phyloP scores from a whole-genome alignment of 352 stramenopile species.

The Phytophthora idaei region DNA sequence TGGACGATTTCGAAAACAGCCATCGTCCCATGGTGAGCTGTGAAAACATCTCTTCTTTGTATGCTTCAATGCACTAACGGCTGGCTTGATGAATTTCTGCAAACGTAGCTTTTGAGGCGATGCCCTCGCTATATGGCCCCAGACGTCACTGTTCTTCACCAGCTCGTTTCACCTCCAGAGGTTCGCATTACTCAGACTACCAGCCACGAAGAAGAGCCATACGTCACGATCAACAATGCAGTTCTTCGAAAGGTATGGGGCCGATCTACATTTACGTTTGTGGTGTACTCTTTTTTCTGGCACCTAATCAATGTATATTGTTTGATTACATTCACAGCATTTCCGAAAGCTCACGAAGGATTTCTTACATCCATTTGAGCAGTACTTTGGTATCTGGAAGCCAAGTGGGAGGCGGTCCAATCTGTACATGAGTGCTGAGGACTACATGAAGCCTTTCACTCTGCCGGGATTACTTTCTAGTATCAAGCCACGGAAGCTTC shows the following conservation, averaged over 20 bases:
- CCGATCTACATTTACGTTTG: background rate
- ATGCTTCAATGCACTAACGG: slow-evolving; percentile 13
- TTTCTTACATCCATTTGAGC: slow-evolving; percentile 89
- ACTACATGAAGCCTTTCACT: slow-evolving; percentile 80
- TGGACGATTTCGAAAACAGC: slow-evolving; percentile 47
- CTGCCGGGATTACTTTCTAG: slow-evolving; percentile 57
- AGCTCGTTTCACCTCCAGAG: slow-evolving; percentile 65
- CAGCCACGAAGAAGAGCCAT: slow-evolving; percentile 67
- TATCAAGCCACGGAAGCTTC: slow-evolving; percentile 61
- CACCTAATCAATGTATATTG: slow-evolving; percentile 4
- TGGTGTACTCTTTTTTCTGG: background rate
- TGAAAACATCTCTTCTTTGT: background rate
- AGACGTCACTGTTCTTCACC: slow-evolving; percentile 64
- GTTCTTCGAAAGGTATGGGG: slow-evolving; percentile 69
- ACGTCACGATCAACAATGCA: slow-evolving; percentile 85
- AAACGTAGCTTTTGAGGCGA: slow-evolving; percentile 58
- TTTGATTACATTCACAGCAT: slow-evolving; percentile 56
- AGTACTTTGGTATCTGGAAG: slow-evolving; percentile 88
- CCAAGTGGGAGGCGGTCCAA: slow-evolving; percentile 57
- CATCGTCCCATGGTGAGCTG: slow-evolving; percentile 44
- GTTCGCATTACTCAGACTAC: slow-evolving; percentile 51
- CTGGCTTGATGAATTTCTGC: background rate
- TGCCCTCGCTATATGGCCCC: slow-evolving; percentile 60
- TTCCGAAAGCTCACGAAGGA: slow-evolving; percentile 85
- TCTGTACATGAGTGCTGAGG: slow-evolving; percentile 68